Conservation (phyloP, 495 filamentous ascomycete species). For the Annulohypoxylon nitens region DNA sequence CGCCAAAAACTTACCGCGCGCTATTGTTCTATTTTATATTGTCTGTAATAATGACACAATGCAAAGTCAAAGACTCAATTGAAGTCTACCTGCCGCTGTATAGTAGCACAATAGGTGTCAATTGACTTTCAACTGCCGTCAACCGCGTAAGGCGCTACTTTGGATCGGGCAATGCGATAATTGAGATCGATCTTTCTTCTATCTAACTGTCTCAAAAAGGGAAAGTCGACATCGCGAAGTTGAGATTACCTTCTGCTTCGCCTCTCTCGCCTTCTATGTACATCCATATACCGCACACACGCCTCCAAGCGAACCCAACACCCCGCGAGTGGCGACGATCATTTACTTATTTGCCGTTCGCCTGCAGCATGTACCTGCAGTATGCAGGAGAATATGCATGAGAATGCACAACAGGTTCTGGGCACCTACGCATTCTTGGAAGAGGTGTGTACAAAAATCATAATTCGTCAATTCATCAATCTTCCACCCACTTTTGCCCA, state of each 20-base stretch:
- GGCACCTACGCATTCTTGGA: neutral
- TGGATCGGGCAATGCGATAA: slow-evolving; percentile 26
- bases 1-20: slow-evolving; percentile 36
- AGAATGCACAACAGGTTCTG: slow-evolving; percentile 22
- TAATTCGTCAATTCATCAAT: slow-evolving; percentile 12
- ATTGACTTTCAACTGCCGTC: slow-evolving; percentile 30
- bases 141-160: slow-evolving; percentile 27
- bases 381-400: slow-evolving; percentile 38
- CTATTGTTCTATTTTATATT: neutral
- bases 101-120: neutral
- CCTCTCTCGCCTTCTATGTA: slow-evolving; percentile 1
- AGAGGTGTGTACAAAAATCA: slow-evolving; percentile 6
- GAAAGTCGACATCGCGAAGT: slow-evolving; percentile 31
- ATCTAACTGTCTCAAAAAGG: slow-evolving; percentile 34
- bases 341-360: slow-evolving; percentile 40
- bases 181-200: slow-evolving; percentile 37
- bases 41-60: slow-evolving; percentile 16
- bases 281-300: slow-evolving; percentile 23
- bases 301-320: slow-evolving; percentile 40
- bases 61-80: neutral
- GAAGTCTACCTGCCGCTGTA: neutral
- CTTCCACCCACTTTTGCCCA: neutral
- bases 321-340: slow-evolving; percentile 35
- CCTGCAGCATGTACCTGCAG: slow-evolving; percentile 46
- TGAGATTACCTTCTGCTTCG: slow-evolving; percentile 26